Evolutionary conservation across 2,329 filamentous ascomycete species (phyloP), one percentile per base, ranked within the genome.

Genomic region (Talaromyces marneffei): DNA sequence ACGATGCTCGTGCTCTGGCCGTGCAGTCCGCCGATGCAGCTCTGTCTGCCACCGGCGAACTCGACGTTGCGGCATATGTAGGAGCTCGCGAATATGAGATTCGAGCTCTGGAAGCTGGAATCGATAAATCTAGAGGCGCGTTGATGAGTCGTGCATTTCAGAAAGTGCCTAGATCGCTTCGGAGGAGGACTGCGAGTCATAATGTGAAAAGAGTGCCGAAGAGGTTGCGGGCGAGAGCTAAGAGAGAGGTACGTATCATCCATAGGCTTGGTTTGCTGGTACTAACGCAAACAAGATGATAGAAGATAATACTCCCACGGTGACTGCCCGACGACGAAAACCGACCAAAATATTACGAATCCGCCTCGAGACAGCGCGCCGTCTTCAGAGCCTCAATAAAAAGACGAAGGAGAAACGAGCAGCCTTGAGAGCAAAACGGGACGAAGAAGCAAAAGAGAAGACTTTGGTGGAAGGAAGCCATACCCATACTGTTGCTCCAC

Each of bases 171-270:
- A 85, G 91, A 66, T 87, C 88, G 55, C 78, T 99, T 83, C 83
- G 94, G 66, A 83, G 94, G 65, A 83, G 94, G 68, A 96, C 93
- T 0, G 94, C 93, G 20, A 96, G 92, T 73, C 94, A 99, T 77
- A 97, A 99, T 82, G 89, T 90, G 37, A 96, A 93, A 77, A 85
- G 89, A 64, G 88, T 99, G 16, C 94, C 94, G 2, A 88, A 87
- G 71, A 80, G 91, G 64, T 77, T 97, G 70, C 84, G 89, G 60
- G 78, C 77, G 40, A 83, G 89, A 66, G 92, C 91, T 0, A 83
- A 80, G 68, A 80, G 81, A 72, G 86, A 88, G 80, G 80, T 82
- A 68, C 50, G 42, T 27, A 12, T 57, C 48, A 61, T 44, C 63
- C 52, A 16, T n/a, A n/a, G n/a, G n/a, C n/a, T n/a, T n/a, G n/a